Evolutionary conservation across 352 stramenopile genomes (phyloP), one percentile per base, ranked within the genome.

Genomic region (Albugo candida): DNA sequence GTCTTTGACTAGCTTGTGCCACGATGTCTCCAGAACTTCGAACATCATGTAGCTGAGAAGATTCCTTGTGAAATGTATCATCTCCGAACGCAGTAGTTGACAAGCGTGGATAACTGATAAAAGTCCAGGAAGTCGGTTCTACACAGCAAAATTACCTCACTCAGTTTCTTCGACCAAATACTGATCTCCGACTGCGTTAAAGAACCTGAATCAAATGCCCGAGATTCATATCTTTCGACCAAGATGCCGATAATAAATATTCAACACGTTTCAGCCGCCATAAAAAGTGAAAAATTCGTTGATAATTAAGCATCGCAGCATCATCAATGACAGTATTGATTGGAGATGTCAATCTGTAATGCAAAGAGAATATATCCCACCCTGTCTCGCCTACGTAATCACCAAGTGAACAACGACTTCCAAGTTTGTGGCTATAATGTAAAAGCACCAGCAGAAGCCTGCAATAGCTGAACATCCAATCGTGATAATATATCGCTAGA

Each of bases 21-120:
- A 99, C 34, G 87, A 92, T 1, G 76, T 93, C 50, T 95, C 83
- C 8, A 95, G 59, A 43, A 95, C 94, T 76, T 98, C 94, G 64
- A 98, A 98, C 92, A 98, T 97, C 58, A 98, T 86, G 60, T 98
- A 99, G 56, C 92, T 97, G 58, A 96, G 87, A 18, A 99, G 73
- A 51, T 97, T 99, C 36, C 84, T 87, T 18, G 88, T 92, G 59
- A 99, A 97, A 59, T 98, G 92, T 49, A 96, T 92, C 95, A 99
- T 98, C 41, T 97, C 81, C 18, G 94, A 95, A 24, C 94, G 81
- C 43, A 96, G 76, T 13, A 98, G 73, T 48, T 96, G 89, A 53
- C 93, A 95, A 34, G 78, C 81, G 62, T 97, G 84, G 20, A 99
- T 69, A 16, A 95, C 56, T 47, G 54, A 55, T 36, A 49, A 36